These are phyloP conservation scores for Sambucus nigra DNA, from an alignment of 129 eudicot species.

Conservation along the genomic window DNA sequence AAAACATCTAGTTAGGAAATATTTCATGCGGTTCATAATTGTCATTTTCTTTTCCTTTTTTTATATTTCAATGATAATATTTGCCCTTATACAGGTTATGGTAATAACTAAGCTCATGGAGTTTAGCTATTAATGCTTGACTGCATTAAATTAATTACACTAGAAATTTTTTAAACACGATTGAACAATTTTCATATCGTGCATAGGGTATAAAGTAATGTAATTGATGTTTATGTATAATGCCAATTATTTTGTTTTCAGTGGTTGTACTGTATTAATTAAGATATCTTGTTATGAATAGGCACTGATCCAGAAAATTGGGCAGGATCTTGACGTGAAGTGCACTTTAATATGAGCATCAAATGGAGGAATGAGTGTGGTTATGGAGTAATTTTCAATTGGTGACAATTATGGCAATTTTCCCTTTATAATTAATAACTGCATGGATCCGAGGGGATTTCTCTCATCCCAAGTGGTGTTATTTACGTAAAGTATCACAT, in stretches of 20 bases:
- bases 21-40: neutral
- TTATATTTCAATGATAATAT: conserved; percentile 6
- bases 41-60: neutral
- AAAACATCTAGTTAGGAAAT: conserved; percentile 39
- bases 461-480: no score
- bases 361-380: conserved; percentile 71
- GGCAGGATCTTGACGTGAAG: conserved; percentile 98
- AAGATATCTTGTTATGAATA: conserved; percentile 8
- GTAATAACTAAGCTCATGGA: conserved; percentile 59
- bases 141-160: neutral
- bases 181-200: no score
- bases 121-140: conserved; percentile 43
- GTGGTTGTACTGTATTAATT: neutral
- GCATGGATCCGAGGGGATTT: no score
- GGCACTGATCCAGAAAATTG: conserved; percentile 87
- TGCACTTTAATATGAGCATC: conserved; percentile 83
- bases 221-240: neutral
- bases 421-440: no score
- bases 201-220: neutral
- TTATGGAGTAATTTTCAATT: neutral
- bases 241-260: neutral
- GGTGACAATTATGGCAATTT: no score
- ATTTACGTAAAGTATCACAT: no score
- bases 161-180: neutral
- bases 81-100: conserved; percentile 28